These are phyloP conservation scores for Naganishia antarctica DNA, from an alignment of 768 basidiomycete genomes.

Conservation along the genomic window DNA sequence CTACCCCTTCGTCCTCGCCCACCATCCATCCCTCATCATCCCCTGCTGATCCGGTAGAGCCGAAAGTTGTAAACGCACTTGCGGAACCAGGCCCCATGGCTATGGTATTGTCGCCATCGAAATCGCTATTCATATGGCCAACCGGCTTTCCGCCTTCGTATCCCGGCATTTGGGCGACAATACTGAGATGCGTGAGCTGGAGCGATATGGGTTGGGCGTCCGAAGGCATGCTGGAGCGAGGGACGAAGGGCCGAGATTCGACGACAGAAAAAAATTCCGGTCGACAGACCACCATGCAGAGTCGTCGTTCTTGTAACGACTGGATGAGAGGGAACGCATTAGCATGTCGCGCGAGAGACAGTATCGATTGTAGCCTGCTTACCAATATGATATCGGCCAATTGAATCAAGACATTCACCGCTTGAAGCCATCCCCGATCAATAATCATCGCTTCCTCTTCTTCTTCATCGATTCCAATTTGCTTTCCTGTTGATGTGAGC, in stretches of 20 bases:
- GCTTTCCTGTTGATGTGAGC: neutral
- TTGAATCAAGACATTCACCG: conserved; percentile 22
- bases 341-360: too few species aligned
- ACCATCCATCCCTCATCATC: neutral
- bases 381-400: conserved; percentile 22
- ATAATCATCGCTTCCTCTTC: conserved; percentile 18
- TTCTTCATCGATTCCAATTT: conserved; percentile 12
- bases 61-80: neutral
- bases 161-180: neutral
- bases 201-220: neutral
- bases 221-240: conserved; percentile 1
- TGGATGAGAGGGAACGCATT: too few species aligned
- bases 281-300: conserved; percentile 18
- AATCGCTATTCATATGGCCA: neutral
- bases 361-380: too few species aligned
- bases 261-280: conserved; percentile 6
- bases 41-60: neutral
- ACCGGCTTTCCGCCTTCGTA: conserved; percentile 14
- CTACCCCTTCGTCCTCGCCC: neutral
- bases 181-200: conserved; percentile 2
- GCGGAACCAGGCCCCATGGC: neutral
- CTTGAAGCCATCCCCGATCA: conserved; percentile 13
- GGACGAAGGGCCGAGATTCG: neutral
- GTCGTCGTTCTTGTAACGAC: conserved; percentile 11
- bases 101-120: conserved; percentile 9